Evolutionary conservation across 805 yeast species (phyloP).

Genomic region (Ogataea glucozyma): DNA sequence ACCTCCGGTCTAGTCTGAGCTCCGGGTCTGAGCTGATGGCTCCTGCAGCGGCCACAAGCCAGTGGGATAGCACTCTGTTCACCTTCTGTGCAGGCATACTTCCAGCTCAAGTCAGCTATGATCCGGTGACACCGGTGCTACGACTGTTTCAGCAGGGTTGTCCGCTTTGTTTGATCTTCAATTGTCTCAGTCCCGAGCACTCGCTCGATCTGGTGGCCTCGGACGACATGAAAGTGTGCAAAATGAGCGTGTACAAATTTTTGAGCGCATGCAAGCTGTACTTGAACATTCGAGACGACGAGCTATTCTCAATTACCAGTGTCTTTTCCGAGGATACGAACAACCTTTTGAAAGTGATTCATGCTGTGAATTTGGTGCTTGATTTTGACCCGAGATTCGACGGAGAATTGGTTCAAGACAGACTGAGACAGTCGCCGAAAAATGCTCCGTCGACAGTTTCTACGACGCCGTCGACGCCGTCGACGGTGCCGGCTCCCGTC

Average conservation of each 20-base stretch:
- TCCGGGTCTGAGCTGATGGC: no score
- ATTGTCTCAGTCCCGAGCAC: slow-evolving; percentile 56
- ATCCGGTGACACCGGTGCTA: slow-evolving; percentile 91
- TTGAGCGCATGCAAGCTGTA: slow-evolving; percentile 80
- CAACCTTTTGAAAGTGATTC: slow-evolving; percentile 72
- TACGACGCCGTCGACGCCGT: slow-evolving; percentile 64
- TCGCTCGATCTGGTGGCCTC: slow-evolving; percentile 62
- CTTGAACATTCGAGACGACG: slow-evolving; percentile 73
- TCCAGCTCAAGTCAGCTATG: slow-evolving; percentile 74
- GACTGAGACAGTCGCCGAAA: no score
- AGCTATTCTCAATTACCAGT: slow-evolving; percentile 85
- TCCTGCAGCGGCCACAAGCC: no score
- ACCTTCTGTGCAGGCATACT: slow-evolving; percentile 77
- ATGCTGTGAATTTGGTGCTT: slow-evolving; percentile 57
- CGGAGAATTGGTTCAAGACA: no score
- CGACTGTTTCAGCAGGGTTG: slow-evolving; percentile 89
- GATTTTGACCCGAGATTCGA: slow-evolving; percentile 19
- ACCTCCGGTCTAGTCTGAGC: not conserved
- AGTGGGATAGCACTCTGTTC: slow-evolving; percentile 42
- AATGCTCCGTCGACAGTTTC: no score
- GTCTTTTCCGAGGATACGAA: slow-evolving; percentile 82
- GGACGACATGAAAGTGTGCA: slow-evolving; percentile 81
- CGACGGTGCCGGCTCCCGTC: slow-evolving; percentile 11
- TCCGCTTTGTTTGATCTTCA: slow-evolving; percentile 84
- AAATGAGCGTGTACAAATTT: slow-evolving; percentile 87